phyloP scores from a whole-genome alignment of 2,329 filamentous ascomycete species.

The Chrysosporium queenslandicum region DNA sequence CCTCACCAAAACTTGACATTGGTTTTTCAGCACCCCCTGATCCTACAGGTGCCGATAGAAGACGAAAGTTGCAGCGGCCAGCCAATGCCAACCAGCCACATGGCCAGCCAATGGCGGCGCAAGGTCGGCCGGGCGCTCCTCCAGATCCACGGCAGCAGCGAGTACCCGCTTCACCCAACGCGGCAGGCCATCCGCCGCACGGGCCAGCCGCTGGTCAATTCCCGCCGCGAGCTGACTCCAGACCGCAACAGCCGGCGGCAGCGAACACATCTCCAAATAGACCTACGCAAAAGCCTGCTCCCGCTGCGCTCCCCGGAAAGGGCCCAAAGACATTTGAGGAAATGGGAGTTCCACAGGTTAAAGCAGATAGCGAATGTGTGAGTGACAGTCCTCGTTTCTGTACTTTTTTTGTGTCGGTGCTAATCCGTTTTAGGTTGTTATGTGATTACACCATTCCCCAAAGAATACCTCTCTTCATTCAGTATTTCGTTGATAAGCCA shows the following conservation, averaged over 20 bases:
- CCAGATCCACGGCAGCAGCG: slow-evolving; percentile 8
- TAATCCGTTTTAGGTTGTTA: slow-evolving; percentile 19
- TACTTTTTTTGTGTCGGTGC: neutral
- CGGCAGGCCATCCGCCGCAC: slow-evolving; percentile 13
- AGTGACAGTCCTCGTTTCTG: slow-evolving; percentile 25
- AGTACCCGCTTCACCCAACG: slow-evolving; percentile 30
- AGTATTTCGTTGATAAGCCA: slow-evolving; percentile 1
- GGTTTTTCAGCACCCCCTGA: slow-evolving; percentile 41
- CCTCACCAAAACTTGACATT: slow-evolving; percentile 35
- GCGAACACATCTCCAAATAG: slow-evolving; percentile 25
- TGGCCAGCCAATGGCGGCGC: neutral
- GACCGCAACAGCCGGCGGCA: slow-evolving; percentile 6
- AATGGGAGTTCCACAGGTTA: slow-evolving; percentile 84
- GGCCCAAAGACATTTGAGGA: slow-evolving; percentile 49
- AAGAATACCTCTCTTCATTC: neutral
- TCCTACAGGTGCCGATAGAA: slow-evolving; percentile 28
- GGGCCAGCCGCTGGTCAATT: neutral
- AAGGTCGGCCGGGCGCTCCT: slow-evolving; percentile 20
- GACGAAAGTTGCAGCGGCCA: slow-evolving; percentile 36
- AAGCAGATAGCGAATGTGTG: slow-evolving; percentile 87
- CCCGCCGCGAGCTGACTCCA: slow-evolving; percentile 15
- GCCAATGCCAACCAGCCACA: slow-evolving; percentile 12
- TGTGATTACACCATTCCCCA: slow-evolving; percentile 17
- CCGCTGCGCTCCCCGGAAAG: neutral
- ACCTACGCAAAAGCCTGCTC: slow-evolving; percentile 58